A percentile compares a stretch with the other conserved stretches of the same genome.
phyloP scores from a whole-genome alignment of 2,329 filamentous ascomycete genomes.

The Fusarium sp. region DNA sequence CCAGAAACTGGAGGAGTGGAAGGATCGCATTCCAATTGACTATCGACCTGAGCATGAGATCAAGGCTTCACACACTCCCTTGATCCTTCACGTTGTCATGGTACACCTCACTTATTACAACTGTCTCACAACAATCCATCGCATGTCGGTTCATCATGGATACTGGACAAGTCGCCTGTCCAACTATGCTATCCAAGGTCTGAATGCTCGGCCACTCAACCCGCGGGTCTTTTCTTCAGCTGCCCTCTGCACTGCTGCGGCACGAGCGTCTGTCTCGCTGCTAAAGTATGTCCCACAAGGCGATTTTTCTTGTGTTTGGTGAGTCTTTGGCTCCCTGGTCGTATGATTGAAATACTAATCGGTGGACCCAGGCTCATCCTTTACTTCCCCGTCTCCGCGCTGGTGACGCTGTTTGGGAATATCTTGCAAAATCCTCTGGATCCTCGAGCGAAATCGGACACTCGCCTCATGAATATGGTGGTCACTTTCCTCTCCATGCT shows the following conservation, averaged over 20 bases:
- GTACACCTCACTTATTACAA: slow-evolving; percentile 99
- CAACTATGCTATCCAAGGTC: slow-evolving; percentile 93
- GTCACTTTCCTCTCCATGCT: slow-evolving; percentile 93
- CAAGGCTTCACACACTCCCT: slow-evolving; percentile 89
- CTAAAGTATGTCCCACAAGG: slow-evolving; percentile 97
- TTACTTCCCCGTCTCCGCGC: slow-evolving; percentile 95
- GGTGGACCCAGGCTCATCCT: slow-evolving; percentile 78
- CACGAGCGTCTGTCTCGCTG: slow-evolving; percentile 91
- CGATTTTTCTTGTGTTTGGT: slow-evolving; percentile 97
- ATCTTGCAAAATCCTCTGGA: slow-evolving; percentile 97
- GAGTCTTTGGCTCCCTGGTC: slow-evolving; percentile 55
- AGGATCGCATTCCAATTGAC: slow-evolving; percentile 93
- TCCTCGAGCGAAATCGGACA: slow-evolving; percentile 87
- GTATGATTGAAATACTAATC: slow-evolving; percentile 47
- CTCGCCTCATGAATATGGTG: slow-evolving; percentile 92
- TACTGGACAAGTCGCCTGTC: slow-evolving; percentile 98
- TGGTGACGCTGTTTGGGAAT: slow-evolving; percentile 96
- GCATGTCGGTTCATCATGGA: slow-evolving; percentile 97
- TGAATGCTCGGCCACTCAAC: slow-evolving; percentile 92
- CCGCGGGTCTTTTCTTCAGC: slow-evolving; percentile 96
- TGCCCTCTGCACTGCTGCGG: slow-evolving; percentile 91
- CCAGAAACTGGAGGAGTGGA: slow-evolving; percentile 92
- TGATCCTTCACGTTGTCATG: slow-evolving; percentile 95
- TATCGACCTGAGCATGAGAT: slow-evolving; percentile 99
- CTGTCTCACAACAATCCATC: slow-evolving; percentile 95